Base-by-base conservation (phyloP, 306 rosid genomes). In the Morella rubra region DNA sequence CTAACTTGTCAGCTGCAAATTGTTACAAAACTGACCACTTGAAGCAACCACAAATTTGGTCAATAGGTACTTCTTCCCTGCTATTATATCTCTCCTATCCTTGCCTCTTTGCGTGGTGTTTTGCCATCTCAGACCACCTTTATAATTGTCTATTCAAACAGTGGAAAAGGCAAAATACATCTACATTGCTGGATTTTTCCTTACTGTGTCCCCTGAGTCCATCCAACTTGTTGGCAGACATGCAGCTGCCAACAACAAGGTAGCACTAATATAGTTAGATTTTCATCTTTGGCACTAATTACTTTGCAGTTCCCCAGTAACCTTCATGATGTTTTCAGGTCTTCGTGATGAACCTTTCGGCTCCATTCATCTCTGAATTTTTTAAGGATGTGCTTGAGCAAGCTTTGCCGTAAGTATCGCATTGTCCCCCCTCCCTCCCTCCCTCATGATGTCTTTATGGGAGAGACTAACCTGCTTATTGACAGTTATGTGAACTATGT, bases 161-260 rank as follows among this genome's bases (percentile, higher is more conserved):
- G 98, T 95, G 80, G 96, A 95, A 58, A 89, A 92, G 90, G 98
- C 97, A 71, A 95, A 92, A 79, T 95, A 85, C 82, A 80, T 20
- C 88, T 95, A 95, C 65, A 95, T 95, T 83, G 97, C 97, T 58
- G 98, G 98, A 37, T 95, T 95, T 85, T 95, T 95, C 89, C 96
- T 92, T 61, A 92, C 97, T 5, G 98, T 95, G 51, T 95, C 98
- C 44, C 93, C 98, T 0, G 97, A 95, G 15, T 95, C 97, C 81
- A 92, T 95, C 52, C 97, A 86, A 77, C 88, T 92, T 79, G 98
- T 95, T 85, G 98, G 90, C 71, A 91, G 85, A 73, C 97, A 90
- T 82, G 97, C 98, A 27, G 93, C 92, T 52, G 91, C 95, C 68
- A 90, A 86, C 59, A 89, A 86, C 79, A 94, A 94, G 95, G 98